Evolutionary conservation across 2,329 filamentous ascomycete genomes (phyloP).

Genomic region (Sporothrix curviconia): DNA sequence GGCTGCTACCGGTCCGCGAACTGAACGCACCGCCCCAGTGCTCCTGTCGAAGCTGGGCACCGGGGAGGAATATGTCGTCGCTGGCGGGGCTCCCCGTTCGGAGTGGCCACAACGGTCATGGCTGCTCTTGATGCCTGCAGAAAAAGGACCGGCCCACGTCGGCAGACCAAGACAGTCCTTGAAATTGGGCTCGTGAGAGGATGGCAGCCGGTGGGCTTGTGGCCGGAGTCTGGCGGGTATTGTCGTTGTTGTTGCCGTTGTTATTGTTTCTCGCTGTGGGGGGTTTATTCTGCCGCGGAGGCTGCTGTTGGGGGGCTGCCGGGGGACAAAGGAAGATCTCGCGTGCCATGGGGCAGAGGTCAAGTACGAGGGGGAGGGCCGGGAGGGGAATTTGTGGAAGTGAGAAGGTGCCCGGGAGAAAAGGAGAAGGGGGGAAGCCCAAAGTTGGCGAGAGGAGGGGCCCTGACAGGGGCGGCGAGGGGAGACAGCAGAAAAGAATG

Average conservation of each 20-base stretch:
- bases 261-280: background rate
- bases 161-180: no score
- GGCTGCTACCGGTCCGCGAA: background rate
- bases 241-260: background rate
- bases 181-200: no score
- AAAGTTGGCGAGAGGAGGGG: background rate
- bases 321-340: no score
- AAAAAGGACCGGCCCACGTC: no score
- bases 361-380: background rate
- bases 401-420: background rate
- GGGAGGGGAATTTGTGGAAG: no score
- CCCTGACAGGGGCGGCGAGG: slow-evolving; percentile 1
- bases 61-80: no score
- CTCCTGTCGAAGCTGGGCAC: no score
- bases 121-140: no score
- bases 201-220: slow-evolving; percentile 1
- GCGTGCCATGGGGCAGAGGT: no score
- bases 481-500: slow-evolving; percentile 1
- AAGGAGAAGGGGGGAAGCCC: background rate
- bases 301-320: no score
- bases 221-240: slow-evolving; percentile 6
- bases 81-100: no score
- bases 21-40: background rate
- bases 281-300: background rate
- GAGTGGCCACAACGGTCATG: no score